Base-by-base conservation (phyloP, 345 rosid species). In the Populus euphratica region DNA sequence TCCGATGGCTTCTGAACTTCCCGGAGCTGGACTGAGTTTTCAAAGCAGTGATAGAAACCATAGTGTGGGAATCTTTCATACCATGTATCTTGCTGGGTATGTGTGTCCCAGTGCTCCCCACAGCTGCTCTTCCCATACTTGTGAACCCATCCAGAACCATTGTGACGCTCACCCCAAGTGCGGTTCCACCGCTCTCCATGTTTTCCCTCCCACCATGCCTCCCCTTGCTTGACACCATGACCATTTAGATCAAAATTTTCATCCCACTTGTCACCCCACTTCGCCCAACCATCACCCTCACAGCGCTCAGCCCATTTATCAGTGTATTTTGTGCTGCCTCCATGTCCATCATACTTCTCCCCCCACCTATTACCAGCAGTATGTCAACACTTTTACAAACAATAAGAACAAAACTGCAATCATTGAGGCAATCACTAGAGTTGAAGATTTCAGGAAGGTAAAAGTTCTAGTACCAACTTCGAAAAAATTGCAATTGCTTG, bases 251-350 rank as follows among this genome's bases (percentile, higher is more conserved):
- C 87, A 33, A 95, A 95, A 85, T 93, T 84, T 78, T 93, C 99
- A 23, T 95, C 99, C 99, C 99, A 93, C 79, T 95, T 95, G 88
- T 95, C 99, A 29, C 99, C 99, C 98, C 99, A 95, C 69, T 91
- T 95, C 35, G 96, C 81, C 98, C 99, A 93, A 25, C 92, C 90
- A 29, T 88, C 93, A 0, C 88, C 99, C 77, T 91, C 92, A 66
- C 90, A 85, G 17, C 94, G 87, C 84, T 93, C 99, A 0, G 98
- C 99, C 99, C 99, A 95, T 81, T 93, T 95, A 85, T 95, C 98
- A 0, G 98, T 93, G 83, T 95, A 95, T 80, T 95, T 95, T 66
- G 81, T 78, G 87, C 97, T 95, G 49, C 94, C 97, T 1, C 98
- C 97, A 70, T 86, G 90, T 23, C 98, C 98, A 23, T 95, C 97